phyloP scores from a whole-genome alignment of 805 yeast genomes.

The Cyberlindnera mississippiensis region DNA sequence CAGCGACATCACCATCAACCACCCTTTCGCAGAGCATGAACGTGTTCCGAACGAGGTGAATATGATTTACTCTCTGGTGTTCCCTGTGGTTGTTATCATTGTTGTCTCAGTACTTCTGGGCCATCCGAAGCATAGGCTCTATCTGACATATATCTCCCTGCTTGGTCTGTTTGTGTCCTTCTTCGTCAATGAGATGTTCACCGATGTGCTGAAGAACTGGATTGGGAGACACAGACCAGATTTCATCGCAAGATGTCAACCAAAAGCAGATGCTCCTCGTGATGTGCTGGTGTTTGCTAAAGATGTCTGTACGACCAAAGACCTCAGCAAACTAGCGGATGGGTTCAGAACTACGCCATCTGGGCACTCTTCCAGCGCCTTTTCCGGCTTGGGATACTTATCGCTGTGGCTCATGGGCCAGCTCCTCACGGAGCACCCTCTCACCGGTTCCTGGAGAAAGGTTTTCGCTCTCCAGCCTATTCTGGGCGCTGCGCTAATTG shows the following conservation, averaged over 20 bases:
- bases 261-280: conserved; percentile 53
- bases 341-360: conserved; percentile 83
- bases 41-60: conserved; percentile 58
- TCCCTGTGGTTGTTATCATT: conserved; percentile 44
- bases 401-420: conserved; percentile 70
- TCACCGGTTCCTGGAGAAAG: conserved; percentile 62
- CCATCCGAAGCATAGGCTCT: conserved; percentile 48
- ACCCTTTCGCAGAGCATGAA: conserved; percentile 76
- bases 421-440: conserved; percentile 42
- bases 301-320: conserved; percentile 60
- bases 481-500: conserved; percentile 70
- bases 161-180: conserved; percentile 64
- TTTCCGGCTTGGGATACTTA: conserved; percentile 61
- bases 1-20: conserved; percentile 72
- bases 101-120: conserved; percentile 30
- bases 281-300: conserved; percentile 53
- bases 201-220: conserved; percentile 75
- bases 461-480: conserved; percentile 50
- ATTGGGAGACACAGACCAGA: conserved; percentile 93
- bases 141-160: conserved; percentile 58
- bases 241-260: conserved; percentile 79
- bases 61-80: conserved; percentile 46
- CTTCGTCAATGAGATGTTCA: conserved; percentile 55
- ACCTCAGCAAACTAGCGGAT: conserved; percentile 45
- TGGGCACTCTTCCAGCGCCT: conserved; percentile 73